Conservation (phyloP, 495 filamentous ascomycete species). For the Penicillium coprophilum region DNA sequence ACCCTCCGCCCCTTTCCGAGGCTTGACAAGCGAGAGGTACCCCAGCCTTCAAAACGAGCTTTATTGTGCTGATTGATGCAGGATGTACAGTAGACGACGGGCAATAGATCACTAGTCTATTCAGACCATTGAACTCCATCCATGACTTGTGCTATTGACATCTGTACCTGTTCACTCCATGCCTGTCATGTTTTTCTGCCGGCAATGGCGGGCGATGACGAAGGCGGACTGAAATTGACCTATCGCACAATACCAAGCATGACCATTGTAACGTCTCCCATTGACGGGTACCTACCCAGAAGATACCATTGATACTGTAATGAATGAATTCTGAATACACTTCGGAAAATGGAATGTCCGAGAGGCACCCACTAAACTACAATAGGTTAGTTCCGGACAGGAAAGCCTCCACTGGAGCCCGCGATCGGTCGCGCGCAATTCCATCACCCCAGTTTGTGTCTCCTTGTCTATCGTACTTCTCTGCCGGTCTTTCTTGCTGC, state of each 20-base stretch:
- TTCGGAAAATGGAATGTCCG: slow-evolving; percentile 21
- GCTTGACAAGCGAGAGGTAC: slow-evolving; percentile 4
- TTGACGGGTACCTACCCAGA: background rate
- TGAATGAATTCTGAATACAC: background rate
- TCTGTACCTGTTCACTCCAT: slow-evolving; percentile 5
- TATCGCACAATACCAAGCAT: slow-evolving; percentile 7
- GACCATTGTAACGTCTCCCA: slow-evolving; percentile 4
- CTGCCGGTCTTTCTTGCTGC: slow-evolving; percentile 9
- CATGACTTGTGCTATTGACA: background rate
- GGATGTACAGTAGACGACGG: background rate
- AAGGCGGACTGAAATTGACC: slow-evolving; percentile 27
- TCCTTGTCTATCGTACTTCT: slow-evolving; percentile 7
- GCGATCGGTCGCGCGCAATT: slow-evolving; percentile 51
- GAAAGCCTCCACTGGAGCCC: slow-evolving; percentile 45
- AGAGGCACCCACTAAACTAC: slow-evolving; percentile 6
- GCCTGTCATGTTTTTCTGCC: slow-evolving; percentile 30
- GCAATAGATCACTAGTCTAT: background rate
- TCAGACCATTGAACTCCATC: background rate
- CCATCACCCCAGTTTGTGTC: slow-evolving; percentile 20
- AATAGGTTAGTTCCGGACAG: slow-evolving; percentile 37
- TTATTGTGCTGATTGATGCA: background rate
- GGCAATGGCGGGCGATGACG: slow-evolving; percentile 29
- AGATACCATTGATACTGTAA: slow-evolving; percentile 3
- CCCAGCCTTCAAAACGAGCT: background rate
- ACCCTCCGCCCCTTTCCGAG: slow-evolving; percentile 14